A percentile compares a stretch with the other conserved stretches of the same genome.
Conservation (phyloP, 352 stramenopile genomes). For the Elongisporangium prolatum region DNA sequence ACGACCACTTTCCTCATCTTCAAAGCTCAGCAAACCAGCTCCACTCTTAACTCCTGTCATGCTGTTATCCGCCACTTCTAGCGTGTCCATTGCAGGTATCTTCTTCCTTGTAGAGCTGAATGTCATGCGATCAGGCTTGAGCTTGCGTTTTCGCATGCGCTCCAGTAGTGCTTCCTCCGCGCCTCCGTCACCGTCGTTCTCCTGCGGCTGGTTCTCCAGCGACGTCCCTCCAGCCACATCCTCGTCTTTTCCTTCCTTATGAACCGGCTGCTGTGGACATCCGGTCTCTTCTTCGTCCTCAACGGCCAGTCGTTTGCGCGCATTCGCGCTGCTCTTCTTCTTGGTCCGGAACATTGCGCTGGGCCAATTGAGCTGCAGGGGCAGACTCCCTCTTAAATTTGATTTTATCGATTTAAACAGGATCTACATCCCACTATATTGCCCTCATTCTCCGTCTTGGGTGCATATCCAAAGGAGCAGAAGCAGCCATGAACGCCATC, state of each 20-base stretch:
- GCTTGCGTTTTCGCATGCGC: conserved; percentile 27
- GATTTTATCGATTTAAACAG: background rate
- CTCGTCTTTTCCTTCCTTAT: background rate
- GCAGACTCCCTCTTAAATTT: background rate
- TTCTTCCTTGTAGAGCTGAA: conserved; percentile 33
- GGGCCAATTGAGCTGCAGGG: background rate
- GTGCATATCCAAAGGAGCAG: conserved; percentile 1
- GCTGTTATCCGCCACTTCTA: background rate
- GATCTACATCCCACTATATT: background rate
- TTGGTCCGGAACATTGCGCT: conserved; percentile 37
- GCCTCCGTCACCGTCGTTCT: conserved; percentile 10
- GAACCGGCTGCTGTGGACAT: background rate
- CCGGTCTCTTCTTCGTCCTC: conserved; percentile 3
- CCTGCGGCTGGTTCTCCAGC: conserved; percentile 10
- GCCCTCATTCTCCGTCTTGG: background rate
- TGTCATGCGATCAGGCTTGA: conserved; percentile 24
- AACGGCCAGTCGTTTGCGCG: conserved; percentile 23
- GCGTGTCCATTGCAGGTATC: background rate
- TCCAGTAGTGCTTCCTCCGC: conserved; percentile 16
- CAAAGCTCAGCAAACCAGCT: conserved; percentile 46
- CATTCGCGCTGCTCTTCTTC: conserved; percentile 32
- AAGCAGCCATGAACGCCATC: conserved; percentile 21
- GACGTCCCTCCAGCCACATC: conserved; percentile 14
- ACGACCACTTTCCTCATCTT: conserved; percentile 17
- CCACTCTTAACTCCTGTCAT: conserved; percentile 1